Conservation (phyloP, 106 monocot species). For the Gastrodia elata region DNA sequence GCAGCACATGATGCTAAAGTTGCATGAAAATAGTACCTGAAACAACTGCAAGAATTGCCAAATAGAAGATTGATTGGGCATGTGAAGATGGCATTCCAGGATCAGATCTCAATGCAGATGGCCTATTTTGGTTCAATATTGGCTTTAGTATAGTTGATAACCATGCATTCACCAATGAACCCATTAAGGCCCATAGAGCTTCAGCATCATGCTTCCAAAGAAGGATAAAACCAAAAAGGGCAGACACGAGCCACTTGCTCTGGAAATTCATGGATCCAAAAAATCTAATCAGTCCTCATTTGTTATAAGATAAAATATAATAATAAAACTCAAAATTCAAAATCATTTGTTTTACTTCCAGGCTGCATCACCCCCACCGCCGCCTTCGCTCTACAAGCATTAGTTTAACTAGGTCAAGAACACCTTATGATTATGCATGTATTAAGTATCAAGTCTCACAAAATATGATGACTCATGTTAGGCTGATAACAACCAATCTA, state of each 20-base stretch:
- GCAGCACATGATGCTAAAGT: not conserved
- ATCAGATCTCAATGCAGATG: constrained; percentile 65
- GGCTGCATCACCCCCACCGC: no score
- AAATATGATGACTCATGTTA: no score
- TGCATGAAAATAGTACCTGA: constrained; percentile 42
- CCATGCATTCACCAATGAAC: constrained; percentile 55
- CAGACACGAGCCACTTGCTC: constrained; percentile 88
- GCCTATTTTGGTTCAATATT: constrained; percentile 78
- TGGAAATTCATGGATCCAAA: constrained; percentile 10
- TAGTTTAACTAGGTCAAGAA: not conserved
- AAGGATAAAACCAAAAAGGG: constrained; percentile 41
- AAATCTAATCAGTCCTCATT: not conserved
- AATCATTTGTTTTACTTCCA: not conserved
- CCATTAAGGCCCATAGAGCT: constrained; percentile 62
- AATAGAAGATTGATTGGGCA: constrained; percentile 86
- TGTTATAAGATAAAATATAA: not conserved
- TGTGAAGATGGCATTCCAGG: constrained; percentile 99
- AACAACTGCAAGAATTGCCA: constrained; percentile 31
- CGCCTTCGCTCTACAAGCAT: not conserved
- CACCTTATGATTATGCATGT: not conserved
- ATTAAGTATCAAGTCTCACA: not conserved
- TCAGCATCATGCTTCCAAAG: constrained; percentile 88
- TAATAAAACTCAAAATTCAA: not conserved
- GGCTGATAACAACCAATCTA: no score
- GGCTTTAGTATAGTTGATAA: constrained; percentile 49